Evolutionary conservation across 1,284 basidiomycete species (phyloP).

Genomic region (Vanrija sp.): DNA sequence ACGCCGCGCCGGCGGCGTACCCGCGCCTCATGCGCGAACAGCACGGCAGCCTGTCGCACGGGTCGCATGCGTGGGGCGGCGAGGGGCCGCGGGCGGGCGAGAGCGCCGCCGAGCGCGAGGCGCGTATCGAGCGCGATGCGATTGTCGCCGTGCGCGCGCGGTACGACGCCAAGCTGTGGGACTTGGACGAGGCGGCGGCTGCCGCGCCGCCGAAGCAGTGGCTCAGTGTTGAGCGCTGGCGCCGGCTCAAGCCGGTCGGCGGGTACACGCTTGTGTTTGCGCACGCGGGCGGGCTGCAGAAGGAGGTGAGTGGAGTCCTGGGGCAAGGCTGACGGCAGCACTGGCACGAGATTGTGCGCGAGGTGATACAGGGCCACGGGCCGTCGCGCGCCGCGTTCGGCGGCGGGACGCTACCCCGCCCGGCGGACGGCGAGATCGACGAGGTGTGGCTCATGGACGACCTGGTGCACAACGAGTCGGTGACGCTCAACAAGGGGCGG

Average conservation of each 20-base stretch:
- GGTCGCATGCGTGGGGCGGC: conserved; percentile 16
- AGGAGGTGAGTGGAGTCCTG: conserved; percentile 58
- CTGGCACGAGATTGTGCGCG: conserved; percentile 62
- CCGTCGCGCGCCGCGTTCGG: not conserved
- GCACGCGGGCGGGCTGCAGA: conserved; percentile 17
- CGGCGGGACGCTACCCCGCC: not conserved
- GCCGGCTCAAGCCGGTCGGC: not conserved
- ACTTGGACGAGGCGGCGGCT: conserved; percentile 2
- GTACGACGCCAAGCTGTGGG: conserved; percentile 9
- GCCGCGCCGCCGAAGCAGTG: conserved; percentile 34
- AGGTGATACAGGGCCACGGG: conserved; percentile 44
- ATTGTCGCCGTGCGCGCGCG: not conserved
- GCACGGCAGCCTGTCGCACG: conserved; percentile 28
- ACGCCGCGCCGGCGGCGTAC: conserved; percentile 67
- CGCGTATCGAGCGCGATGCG: conserved; percentile 6
- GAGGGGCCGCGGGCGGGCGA: conserved; percentile 6
- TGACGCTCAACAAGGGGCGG: conserved; percentile 59
- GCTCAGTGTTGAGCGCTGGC: conserved; percentile 11
- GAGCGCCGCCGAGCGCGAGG: conserved; percentile 30
- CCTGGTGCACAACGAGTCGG: conserved; percentile 72
- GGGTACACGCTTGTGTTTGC: conserved; percentile 14
- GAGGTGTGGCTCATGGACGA: conserved; percentile 78
- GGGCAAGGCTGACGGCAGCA: conserved; percentile 4
- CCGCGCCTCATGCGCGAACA: conserved; percentile 51
- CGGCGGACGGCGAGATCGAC: conserved; percentile 51